Evolutionary conservation across 768 basidiomycete species (phyloP).

Genomic region (Termitomyces sp.): DNA sequence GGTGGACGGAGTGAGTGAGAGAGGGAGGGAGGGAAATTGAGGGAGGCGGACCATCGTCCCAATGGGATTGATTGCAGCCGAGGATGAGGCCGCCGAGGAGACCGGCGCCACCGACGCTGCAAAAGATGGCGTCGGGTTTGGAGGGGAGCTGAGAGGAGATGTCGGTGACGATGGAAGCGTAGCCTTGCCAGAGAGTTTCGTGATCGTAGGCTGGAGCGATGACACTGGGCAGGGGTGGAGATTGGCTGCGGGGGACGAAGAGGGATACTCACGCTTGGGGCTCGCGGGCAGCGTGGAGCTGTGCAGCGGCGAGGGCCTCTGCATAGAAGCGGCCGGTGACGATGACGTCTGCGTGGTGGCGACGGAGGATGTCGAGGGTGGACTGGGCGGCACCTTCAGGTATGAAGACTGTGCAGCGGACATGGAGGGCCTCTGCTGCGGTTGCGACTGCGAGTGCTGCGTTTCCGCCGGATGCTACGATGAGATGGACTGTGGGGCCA

Average conservation of each 20-base stretch:
- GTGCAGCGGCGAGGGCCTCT: constrained; percentile 51
- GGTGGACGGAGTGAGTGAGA: neutral
- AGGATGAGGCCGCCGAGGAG: constrained; percentile 63
- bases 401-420: constrained; percentile 65
- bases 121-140: constrained; percentile 69
- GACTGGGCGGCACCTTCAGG: constrained; percentile 46
- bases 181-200: constrained; percentile 67
- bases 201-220: constrained; percentile 72
- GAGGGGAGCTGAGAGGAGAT: constrained; percentile 46
- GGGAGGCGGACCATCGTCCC: constrained; percentile 57
- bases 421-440: constrained; percentile 47
- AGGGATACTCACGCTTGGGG: constrained; percentile 44
- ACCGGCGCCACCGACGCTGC: constrained; percentile 74
- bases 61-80: constrained; percentile 59
- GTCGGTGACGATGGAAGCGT: constrained; percentile 69
- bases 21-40: neutral
- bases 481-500: constrained; percentile 52
- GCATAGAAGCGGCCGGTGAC: constrained; percentile 54
- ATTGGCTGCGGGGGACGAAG: neutral
- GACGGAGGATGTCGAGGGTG: constrained; percentile 45
- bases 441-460: constrained; percentile 71
- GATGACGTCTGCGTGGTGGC: constrained; percentile 54
- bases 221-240: constrained; percentile 33
- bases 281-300: constrained; percentile 36
- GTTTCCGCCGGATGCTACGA: constrained; percentile 78